A percentile compares a stretch with the other conserved stretches of the same genome.
phyloP scores from a whole-genome alignment of 805 yeast genomes.

The Suhomyces sp. region DNA sequence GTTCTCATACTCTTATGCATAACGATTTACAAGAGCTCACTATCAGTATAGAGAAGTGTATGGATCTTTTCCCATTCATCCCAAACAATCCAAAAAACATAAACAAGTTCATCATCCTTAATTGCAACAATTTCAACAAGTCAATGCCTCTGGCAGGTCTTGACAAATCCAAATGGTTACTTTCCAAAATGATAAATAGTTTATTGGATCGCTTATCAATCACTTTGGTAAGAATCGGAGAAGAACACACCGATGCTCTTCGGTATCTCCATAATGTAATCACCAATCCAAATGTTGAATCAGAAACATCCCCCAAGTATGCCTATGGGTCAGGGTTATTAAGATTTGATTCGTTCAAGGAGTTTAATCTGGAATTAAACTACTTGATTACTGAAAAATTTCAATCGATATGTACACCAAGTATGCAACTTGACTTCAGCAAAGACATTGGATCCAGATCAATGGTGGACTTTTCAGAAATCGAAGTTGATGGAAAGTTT shows the following conservation, averaged over 20 bases:
- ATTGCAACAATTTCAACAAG: slow-evolving; percentile 8
- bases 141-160: slow-evolving; percentile 7
- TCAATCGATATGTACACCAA: slow-evolving; percentile 24
- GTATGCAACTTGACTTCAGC: slow-evolving; percentile 18
- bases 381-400: slow-evolving; percentile 11
- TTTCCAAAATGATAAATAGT: slow-evolving; percentile 8
- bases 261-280: slow-evolving; percentile 13
- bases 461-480: slow-evolving; percentile 15
- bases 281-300: slow-evolving; percentile 11
- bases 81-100: slow-evolving; percentile 10
- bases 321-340: slow-evolving; percentile 19
- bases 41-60: slow-evolving; percentile 27
- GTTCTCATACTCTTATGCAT: slow-evolving; percentile 11
- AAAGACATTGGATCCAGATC: slow-evolving; percentile 12
- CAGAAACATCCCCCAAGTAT: slow-evolving; percentile 3
- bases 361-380: slow-evolving; percentile 16
- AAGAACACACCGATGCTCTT: slow-evolving; percentile 15
- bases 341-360: slow-evolving; percentile 18
- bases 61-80: slow-evolving; percentile 26
- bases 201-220: slow-evolving; percentile 21
- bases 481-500: slow-evolving; percentile 26
- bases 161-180: neutral
- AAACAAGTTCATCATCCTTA: slow-evolving; percentile 13
- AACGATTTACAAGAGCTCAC: slow-evolving; percentile 23
- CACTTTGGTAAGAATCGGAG: slow-evolving; percentile 25